These are phyloP conservation scores for Kluyveromyces lactis DNA, from an alignment of 805 yeast species.

Conservation along the genomic window DNA sequence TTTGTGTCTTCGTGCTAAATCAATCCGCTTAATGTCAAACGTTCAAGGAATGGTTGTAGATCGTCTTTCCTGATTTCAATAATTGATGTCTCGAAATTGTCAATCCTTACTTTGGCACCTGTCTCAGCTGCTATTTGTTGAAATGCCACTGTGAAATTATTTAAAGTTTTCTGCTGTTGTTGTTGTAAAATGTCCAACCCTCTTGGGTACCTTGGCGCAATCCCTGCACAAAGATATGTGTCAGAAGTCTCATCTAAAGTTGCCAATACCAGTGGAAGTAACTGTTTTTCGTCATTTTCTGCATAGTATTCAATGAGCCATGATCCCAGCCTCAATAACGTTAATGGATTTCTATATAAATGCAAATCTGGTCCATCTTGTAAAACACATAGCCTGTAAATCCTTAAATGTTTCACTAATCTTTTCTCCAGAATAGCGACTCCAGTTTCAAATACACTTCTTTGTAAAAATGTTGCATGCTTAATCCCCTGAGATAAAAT, in stretches of 20 bases:
- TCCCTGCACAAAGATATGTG: conserved; percentile 80
- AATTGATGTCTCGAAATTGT: conserved; percentile 90
- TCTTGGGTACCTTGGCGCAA: conserved; percentile 73
- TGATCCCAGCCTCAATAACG: conserved; percentile 72
- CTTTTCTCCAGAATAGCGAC: conserved; percentile 82
- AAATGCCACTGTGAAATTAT: conserved; percentile 85
- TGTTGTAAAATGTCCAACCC: conserved; percentile 28
- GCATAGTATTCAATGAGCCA: conserved; percentile 91
- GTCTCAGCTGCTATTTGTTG: conserved; percentile 78
- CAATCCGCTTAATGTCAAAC: conserved; percentile 65
- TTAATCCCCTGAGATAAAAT: conserved; percentile 48
- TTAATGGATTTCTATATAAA: conserved; percentile 77
- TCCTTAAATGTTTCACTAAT: conserved; percentile 65
- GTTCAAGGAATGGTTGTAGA: conserved; percentile 77
- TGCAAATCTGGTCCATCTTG: conserved; percentile 81
- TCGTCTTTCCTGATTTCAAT: conserved; percentile 88
- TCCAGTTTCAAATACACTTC: conserved; percentile 78
- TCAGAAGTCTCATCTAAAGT: conserved; percentile 64
- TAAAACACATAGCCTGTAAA: conserved; percentile 78
- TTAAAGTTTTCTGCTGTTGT: conserved; percentile 43
- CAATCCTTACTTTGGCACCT: conserved; percentile 84
- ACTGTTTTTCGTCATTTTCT: conserved; percentile 54
- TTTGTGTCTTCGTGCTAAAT: too few relatives aligned
- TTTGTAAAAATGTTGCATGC: conserved; percentile 77
- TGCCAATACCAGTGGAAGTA: conserved; percentile 81